These are phyloP conservation scores for Mycena belliarum DNA, from an alignment of 768 basidiomycete species.

Conservation along the genomic window DNA sequence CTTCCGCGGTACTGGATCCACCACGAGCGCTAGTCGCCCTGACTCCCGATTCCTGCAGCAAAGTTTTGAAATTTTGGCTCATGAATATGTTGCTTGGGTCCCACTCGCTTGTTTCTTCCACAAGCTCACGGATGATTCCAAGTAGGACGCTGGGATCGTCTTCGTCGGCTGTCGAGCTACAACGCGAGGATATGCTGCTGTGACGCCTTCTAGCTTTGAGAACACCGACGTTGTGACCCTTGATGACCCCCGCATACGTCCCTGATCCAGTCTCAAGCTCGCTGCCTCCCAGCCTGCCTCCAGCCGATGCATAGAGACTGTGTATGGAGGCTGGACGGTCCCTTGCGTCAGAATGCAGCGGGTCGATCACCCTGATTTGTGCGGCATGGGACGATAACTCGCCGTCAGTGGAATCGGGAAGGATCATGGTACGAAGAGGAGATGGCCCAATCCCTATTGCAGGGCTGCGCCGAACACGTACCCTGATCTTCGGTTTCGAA, in stretches of 20 bases:
- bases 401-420: slow-evolving; percentile 33
- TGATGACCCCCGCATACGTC: background rate
- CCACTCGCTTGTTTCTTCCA: slow-evolving; percentile 52
- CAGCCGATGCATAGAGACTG: background rate
- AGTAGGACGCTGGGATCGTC: slow-evolving; percentile 36
- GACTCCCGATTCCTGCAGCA: slow-evolving; percentile 38
- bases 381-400: slow-evolving; percentile 13
- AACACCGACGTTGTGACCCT: background rate
- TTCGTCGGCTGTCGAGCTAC: slow-evolving; percentile 7
- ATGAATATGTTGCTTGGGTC: slow-evolving; percentile 46
- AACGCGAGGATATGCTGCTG: slow-evolving; percentile 3
- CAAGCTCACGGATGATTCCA: slow-evolving; percentile 48
- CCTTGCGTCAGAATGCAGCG: slow-evolving; percentile 2
- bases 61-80: slow-evolving; percentile 46
- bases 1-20: background rate
- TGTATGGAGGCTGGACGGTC: slow-evolving; percentile 6
- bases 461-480: slow-evolving; percentile 38
- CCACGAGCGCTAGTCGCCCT: background rate
- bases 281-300: background rate
- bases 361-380: background rate
- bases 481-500: slow-evolving; percentile 19
- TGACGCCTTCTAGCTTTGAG: background rate
- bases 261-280: slow-evolving; percentile 1
- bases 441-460: slow-evolving; percentile 41
- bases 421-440: slow-evolving; percentile 45